Percentiles rank a stretch among this genome's conserved stretches.
Evolutionary conservation across 495 filamentous ascomycete species (phyloP).

Genomic region (Annulohypoxylon stygium): DNA sequence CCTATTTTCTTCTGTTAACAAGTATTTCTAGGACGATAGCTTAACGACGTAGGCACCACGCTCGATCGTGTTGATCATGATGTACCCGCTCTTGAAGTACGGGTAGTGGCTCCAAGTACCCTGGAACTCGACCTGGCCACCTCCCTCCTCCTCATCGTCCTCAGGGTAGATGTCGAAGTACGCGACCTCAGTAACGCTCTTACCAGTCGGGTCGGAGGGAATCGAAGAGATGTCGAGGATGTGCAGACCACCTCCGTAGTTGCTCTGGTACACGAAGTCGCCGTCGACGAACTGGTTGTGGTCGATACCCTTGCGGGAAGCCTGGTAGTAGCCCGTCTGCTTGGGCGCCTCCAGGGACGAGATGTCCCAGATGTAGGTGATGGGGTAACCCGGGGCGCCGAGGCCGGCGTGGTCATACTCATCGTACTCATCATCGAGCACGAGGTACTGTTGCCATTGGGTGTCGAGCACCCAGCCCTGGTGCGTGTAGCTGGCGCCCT

Average conservation of each 20-base stretch:
- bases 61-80: conserved; percentile 73
- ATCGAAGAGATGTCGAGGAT: conserved; percentile 69
- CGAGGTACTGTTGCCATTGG: conserved; percentile 66
- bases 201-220: conserved; percentile 66
- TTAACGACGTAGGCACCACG: conserved; percentile 68
- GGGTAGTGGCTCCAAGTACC: conserved; percentile 71
- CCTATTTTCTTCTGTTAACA: neutral
- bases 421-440: conserved; percentile 73
- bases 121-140: conserved; percentile 66
- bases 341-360: conserved; percentile 62
- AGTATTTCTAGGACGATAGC: conserved; percentile 35
- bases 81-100: conserved; percentile 68
- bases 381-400: conserved; percentile 60
- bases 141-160: conserved; percentile 62
- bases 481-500: conserved; percentile 70
- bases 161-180: conserved; percentile 74
- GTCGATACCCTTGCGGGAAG: conserved; percentile 65
- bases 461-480: conserved; percentile 71
- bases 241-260: conserved; percentile 70
- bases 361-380: conserved; percentile 71
- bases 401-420: conserved; percentile 63
- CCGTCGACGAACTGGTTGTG: conserved; percentile 73
- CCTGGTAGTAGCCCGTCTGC: conserved; percentile 68
- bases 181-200: conserved; percentile 63
- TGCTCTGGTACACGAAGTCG: conserved; percentile 67